Evolutionary conservation across 352 stramenopile species (phyloP), one percentile per base, ranked within the genome.

Genomic region (Phytophthora chlamydospora): DNA sequence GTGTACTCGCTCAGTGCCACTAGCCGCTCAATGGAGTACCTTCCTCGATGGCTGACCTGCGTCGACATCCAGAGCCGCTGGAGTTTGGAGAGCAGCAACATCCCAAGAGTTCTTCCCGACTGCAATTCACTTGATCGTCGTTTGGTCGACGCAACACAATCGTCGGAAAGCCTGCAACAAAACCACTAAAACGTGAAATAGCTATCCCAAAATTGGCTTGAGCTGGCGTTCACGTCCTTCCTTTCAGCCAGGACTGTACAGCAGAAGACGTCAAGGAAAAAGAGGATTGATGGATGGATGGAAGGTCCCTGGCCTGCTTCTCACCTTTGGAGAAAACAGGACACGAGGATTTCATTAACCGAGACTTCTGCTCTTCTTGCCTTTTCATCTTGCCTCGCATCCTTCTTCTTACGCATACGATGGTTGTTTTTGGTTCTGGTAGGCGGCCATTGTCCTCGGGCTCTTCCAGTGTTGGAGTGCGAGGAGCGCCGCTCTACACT

Each of bases 21-120:
- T 31, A 78, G 55, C 11, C 66, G 40, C 46, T 78, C 66, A 29
- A 78, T 67, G 33, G 66, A 71, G 42, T 78, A 78, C 13, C 53
- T 65, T 4, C 60, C 65, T 11, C 59, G 43, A 27, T 73, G 47
- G 19, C 54, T 66, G 3, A 73, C 33, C 62, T 73, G 65, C 11
- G 45, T 46, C 14, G 51, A 46, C 6, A 51, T n/a, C 36, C 52
- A 68, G 1, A 32, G 19, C 1, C 44, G 51, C 33, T 40, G 52
- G 31, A 62, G 36, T 34, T 46, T 47, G 41, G 43, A 52, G 13
- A 57, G 12, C 21, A 24, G 21, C 21, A 24, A 24, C 21, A 24
- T 24, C 21, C 2, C 21, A 24, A 24, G 21, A 24, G 21, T 24
- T 24, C 21, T 24, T 24, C 2, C 21, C 21, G 21, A 3, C 21